Evolutionary conservation across 1,284 basidiomycete species (phyloP).

Genomic region (Pseudozyma hubeiensis): DNA sequence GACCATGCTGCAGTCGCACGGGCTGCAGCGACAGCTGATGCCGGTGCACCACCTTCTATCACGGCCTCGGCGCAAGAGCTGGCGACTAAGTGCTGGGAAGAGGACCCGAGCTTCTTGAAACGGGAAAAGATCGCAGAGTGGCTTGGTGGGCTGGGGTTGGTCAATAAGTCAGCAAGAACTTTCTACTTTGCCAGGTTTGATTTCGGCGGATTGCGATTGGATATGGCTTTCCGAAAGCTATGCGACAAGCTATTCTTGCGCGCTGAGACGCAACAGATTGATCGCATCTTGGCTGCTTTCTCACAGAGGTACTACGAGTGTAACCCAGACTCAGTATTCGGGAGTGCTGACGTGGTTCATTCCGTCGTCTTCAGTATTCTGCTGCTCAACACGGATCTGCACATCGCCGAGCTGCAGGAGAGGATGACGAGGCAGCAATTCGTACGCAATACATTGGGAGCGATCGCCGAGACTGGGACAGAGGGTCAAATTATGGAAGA

Average conservation of each 20-base stretch:
- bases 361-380: slow-evolving; percentile 91
- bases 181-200: slow-evolving; percentile 91
- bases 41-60: slow-evolving; percentile 3
- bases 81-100: slow-evolving; percentile 84
- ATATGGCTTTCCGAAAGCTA: slow-evolving; percentile 87
- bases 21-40: slow-evolving; percentile 4
- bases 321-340: slow-evolving; percentile 83
- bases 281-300: slow-evolving; percentile 92
- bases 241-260: slow-evolving; percentile 92
- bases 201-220: slow-evolving; percentile 82
- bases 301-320: slow-evolving; percentile 89
- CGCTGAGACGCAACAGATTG: slow-evolving; percentile 97
- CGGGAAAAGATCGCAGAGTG: slow-evolving; percentile 95
- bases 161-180: slow-evolving; percentile 81
- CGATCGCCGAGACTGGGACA: slow-evolving; percentile 72
- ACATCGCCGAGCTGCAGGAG: slow-evolving; percentile 87
- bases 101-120: slow-evolving; percentile 83
- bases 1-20: slow-evolving; percentile 11
- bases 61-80: slow-evolving; percentile 70
- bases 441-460: slow-evolving; percentile 87
- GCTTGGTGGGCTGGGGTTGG: slow-evolving; percentile 83
- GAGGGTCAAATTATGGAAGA: slow-evolving; percentile 32
- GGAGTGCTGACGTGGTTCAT: slow-evolving; percentile 87
- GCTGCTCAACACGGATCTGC: slow-evolving; percentile 94
- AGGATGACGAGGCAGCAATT: slow-evolving; percentile 96